A percentile compares a stretch with the other conserved stretches of the same genome.
These are phyloP conservation scores for Thalassiosira profunda DNA, from an alignment of 108 stramenopile genomes.

Conservation along the genomic window DNA sequence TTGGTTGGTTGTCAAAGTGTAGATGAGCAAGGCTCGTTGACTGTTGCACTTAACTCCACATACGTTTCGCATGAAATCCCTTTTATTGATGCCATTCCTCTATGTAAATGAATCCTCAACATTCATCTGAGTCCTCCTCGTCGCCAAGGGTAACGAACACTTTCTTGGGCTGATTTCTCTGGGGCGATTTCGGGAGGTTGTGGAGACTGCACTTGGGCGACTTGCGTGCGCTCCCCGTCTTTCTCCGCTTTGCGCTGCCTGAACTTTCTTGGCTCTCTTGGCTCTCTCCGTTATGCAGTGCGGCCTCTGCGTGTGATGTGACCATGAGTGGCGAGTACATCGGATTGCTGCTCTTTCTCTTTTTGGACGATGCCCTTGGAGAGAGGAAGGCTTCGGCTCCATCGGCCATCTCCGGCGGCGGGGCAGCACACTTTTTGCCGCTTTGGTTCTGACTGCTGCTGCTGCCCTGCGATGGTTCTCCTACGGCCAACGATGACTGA, in stretches of 20 bases:
- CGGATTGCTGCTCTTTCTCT: not conserved
- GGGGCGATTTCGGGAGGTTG: not conserved
- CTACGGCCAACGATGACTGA: too few relatives aligned
- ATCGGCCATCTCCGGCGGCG: not conserved
- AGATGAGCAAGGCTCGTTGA: too few relatives aligned
- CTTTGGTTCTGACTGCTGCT: too few relatives aligned
- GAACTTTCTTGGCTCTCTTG: not conserved
- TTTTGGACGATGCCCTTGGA: not conserved
- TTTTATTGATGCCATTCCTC: too few relatives aligned
- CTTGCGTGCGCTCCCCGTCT: not conserved
- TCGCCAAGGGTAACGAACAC: conserved; percentile 3
- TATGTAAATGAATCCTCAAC: too few relatives aligned
- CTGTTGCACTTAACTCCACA: too few relatives aligned
- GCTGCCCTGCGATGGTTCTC: too few relatives aligned
- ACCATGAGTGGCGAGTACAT: too few relatives aligned
- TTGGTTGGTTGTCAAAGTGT: too few relatives aligned
- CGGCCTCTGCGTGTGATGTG: not conserved
- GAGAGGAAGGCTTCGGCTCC: not conserved
- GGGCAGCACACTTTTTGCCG: too few relatives aligned
- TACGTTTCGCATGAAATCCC: too few relatives aligned
- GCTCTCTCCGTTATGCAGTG: not conserved
- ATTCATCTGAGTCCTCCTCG: too few relatives aligned
- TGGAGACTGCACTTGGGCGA: conserved; percentile 10
- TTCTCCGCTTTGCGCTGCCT: conserved; percentile 6
- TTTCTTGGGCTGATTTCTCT: conserved; percentile 10